Evolutionary conservation across 1,139 yeast species (phyloP).

Genomic region (Debaryomycetaceae sp.): DNA sequence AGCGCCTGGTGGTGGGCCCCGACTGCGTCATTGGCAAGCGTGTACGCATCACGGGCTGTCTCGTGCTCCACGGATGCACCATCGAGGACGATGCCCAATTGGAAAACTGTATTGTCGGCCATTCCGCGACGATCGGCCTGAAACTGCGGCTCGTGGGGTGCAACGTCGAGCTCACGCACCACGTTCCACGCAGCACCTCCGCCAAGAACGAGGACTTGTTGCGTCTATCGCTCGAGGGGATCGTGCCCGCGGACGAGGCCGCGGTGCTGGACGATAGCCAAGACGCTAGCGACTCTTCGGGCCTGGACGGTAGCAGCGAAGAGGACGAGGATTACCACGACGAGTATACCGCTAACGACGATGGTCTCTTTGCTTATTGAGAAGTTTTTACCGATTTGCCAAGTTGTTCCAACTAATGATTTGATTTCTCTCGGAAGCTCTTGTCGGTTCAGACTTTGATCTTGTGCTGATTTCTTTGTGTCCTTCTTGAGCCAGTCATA

Average conservation of each 20-base stretch:
- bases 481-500: no score
- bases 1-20: slow-evolving; percentile 68
- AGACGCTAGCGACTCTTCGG: slow-evolving; percentile 13
- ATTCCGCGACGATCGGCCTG: slow-evolving; percentile 45
- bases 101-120: slow-evolving; percentile 86
- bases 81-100: slow-evolving; percentile 77
- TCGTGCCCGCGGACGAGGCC: slow-evolving; percentile 19
- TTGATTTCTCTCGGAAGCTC: no score
- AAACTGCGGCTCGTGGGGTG: slow-evolving; percentile 63
- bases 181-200: slow-evolving; percentile 49
- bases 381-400: slow-evolving; percentile 1
- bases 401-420: no score
- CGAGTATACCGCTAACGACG: slow-evolving; percentile 39
- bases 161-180: slow-evolving; percentile 73
- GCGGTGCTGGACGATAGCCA: slow-evolving; percentile 14
- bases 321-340: slow-evolving; percentile 24
- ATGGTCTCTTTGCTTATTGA: slow-evolving; percentile 32
- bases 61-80: slow-evolving; percentile 58
- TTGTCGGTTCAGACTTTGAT: no score
- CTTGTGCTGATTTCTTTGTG: no score
- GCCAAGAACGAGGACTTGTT: slow-evolving; percentile 79
- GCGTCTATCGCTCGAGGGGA: slow-evolving; percentile 48
- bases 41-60: slow-evolving; percentile 81
- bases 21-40: slow-evolving; percentile 72
- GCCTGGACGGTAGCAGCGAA: slow-evolving; percentile 18